A percentile compares a stretch with the other conserved stretches of the same genome.
phyloP scores from a whole-genome alignment of 768 basidiomycete species.

The Suillus clintonianus region DNA sequence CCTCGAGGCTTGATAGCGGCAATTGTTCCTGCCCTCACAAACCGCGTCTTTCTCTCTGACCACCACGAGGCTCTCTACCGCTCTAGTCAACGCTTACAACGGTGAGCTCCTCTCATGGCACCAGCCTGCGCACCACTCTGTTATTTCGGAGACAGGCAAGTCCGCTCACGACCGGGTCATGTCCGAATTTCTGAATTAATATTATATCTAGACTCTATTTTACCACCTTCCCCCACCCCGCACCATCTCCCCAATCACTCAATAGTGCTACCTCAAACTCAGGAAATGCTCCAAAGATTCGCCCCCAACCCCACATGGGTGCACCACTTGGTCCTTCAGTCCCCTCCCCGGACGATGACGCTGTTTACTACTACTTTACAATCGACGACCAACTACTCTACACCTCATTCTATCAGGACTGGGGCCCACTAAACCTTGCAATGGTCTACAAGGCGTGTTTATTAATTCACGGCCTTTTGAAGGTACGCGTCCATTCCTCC shows the following conservation, averaged over 20 bases:
- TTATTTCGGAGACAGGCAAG: constrained; percentile 76
- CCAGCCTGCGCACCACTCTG: constrained; percentile 73
- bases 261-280: constrained; percentile 59
- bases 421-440: constrained; percentile 90
- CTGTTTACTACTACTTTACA: constrained; percentile 87
- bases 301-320: constrained; percentile 58
- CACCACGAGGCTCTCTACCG: constrained; percentile 2
- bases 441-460: constrained; percentile 94
- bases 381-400: constrained; percentile 92
- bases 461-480: constrained; percentile 84
- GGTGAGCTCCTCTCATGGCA: constrained; percentile 30
- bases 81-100: neutral
- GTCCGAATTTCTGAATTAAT: constrained; percentile 9
- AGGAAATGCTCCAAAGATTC: constrained; percentile 59
- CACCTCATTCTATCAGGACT: constrained; percentile 93
- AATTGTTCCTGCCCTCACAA: constrained; percentile 12
- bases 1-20: constrained; percentile 27
- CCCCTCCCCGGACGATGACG: constrained; percentile 69
- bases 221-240: constrained; percentile 82
- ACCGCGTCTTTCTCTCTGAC: constrained; percentile 12
- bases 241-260: constrained; percentile 63
- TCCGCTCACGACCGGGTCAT: constrained; percentile 13
- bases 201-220: constrained; percentile 70
- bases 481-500: constrained; percentile 48
- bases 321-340: constrained; percentile 52